Conservation (phyloP, 257 asterid species). For the Perilla frutescens region DNA sequence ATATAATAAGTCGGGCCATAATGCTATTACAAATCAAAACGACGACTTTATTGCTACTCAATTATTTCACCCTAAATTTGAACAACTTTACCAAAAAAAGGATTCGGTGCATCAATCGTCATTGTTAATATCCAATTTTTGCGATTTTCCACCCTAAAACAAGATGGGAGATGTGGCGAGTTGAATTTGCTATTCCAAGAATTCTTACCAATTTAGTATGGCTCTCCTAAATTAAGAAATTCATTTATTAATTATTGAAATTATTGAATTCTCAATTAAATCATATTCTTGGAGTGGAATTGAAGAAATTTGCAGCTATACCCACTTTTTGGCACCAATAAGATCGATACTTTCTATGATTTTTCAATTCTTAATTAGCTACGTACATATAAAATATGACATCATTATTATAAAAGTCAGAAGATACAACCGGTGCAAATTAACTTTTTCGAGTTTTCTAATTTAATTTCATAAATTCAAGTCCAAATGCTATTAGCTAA, state of each 20-base stretch:
- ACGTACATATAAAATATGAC: too few relatives aligned
- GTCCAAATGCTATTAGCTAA: not conserved
- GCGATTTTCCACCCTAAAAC: not conserved
- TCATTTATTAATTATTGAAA: constrained; percentile 5
- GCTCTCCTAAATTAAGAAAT: constrained; percentile 19
- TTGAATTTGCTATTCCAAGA: constrained; percentile 30
- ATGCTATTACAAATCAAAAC: constrained; percentile 3
- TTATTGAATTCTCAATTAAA: constrained; percentile 1
- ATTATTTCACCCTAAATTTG: constrained; percentile 26
- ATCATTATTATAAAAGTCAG: too few relatives aligned
- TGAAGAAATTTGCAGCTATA: constrained; percentile 32
- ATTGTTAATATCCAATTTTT: not conserved
- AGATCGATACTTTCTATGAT: too few relatives aligned
- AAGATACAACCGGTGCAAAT: too few relatives aligned
- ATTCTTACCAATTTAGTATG: constrained; percentile 14
- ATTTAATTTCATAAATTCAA: not conserved
- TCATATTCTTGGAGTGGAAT: constrained; percentile 44
- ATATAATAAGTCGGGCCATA: constrained; percentile 15
- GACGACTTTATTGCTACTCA: constrained; percentile 30
- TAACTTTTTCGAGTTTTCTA: not conserved
- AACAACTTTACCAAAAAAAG: not conserved
- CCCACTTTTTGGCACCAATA: not conserved
- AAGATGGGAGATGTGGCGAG: not conserved
- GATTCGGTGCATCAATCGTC: not conserved
- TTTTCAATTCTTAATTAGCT: too few relatives aligned